A percentile compares a stretch with the other conserved stretches of the same genome.
Conservation (phyloP, 2,329 filamentous ascomycete genomes). For the Penicillium sp. region DNA sequence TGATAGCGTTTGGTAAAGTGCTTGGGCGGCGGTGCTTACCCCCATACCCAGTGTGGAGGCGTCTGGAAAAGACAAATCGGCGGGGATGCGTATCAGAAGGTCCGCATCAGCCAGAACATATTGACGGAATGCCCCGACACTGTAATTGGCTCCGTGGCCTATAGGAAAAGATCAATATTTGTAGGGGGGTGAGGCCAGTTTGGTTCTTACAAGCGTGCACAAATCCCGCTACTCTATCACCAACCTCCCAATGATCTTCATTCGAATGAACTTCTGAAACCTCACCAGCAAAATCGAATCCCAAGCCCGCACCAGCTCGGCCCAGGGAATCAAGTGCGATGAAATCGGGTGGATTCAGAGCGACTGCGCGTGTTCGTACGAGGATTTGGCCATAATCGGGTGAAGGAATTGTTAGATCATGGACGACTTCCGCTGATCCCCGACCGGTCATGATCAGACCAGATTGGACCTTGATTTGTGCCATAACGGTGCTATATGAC, state of each 20-base stretch:
- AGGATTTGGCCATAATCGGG: slow-evolving; percentile 1
- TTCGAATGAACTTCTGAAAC: slow-evolving; percentile 5
- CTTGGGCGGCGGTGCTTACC: slow-evolving; percentile 2
- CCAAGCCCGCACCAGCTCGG: slow-evolving; percentile 7
- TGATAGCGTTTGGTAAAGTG: slow-evolving; percentile 1
- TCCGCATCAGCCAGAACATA: background rate
- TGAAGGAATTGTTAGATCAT: slow-evolving; percentile 9
- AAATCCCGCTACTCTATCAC: background rate
- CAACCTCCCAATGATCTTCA: background rate
- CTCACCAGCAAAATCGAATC: slow-evolving; percentile 10
- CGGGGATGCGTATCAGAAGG: background rate
- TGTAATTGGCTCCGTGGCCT: background rate
- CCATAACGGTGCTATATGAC: slow-evolving; percentile 1
- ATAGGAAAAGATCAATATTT: too few species aligned
- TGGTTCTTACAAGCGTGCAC: background rate
- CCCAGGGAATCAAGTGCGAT: slow-evolving; percentile 3
- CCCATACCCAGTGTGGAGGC: slow-evolving; percentile 5
- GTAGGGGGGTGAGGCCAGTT: too few species aligned
- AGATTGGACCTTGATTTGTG: slow-evolving; percentile 7
- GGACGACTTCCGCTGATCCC: background rate
- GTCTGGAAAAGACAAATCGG: background rate
- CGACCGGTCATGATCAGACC: slow-evolving; percentile 3
- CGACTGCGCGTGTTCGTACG: background rate
- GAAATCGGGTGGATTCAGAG: slow-evolving; percentile 6
- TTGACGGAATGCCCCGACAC: background rate